phyloP scores from a whole-genome alignment of 2,329 filamentous ascomycete genomes.

The Diatrype stigma region DNA sequence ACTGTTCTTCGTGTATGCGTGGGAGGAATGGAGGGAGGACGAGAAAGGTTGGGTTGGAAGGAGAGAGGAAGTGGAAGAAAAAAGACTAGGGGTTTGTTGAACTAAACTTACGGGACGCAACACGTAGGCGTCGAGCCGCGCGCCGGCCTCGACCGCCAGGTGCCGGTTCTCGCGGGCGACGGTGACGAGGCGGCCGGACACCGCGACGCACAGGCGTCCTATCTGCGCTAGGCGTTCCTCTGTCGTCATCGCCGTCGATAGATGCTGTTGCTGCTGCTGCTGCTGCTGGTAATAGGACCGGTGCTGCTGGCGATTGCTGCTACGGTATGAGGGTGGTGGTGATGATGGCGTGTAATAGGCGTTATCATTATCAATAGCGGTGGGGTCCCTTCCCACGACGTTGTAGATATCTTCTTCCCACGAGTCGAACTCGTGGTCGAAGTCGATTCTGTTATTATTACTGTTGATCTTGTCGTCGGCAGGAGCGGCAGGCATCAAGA shows the following conservation, averaged over 20 bases:
- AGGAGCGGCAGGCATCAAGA: neutral
- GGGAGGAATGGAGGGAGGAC: too few relatives aligned
- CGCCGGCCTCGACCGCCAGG: constrained; percentile 4
- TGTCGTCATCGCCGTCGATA: neutral
- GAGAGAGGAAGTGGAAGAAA: too few relatives aligned
- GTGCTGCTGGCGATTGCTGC: neutral
- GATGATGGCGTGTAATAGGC: neutral
- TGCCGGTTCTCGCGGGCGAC: constrained; percentile 13
- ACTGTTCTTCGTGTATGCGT: too few relatives aligned
- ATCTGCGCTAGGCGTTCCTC: constrained; percentile 1
- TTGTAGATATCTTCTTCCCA: neutral
- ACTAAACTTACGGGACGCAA: too few relatives aligned
- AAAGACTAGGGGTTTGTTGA: too few relatives aligned
- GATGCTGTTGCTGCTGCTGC: neutral
- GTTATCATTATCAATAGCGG: neutral
- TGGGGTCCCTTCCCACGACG: neutral
- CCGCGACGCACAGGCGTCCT: constrained; percentile 8
- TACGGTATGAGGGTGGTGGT: neutral
- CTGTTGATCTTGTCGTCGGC: neutral
- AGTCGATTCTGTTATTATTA: neutral
- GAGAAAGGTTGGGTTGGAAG: too few relatives aligned
- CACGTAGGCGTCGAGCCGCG: constrained; percentile 10
- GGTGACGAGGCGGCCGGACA: constrained; percentile 9
- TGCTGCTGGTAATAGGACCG: neutral
- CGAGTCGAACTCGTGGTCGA: neutral